phyloP scores from a whole-genome alignment of 768 basidiomycete genomes.

The Favolaschia claudopus region DNA sequence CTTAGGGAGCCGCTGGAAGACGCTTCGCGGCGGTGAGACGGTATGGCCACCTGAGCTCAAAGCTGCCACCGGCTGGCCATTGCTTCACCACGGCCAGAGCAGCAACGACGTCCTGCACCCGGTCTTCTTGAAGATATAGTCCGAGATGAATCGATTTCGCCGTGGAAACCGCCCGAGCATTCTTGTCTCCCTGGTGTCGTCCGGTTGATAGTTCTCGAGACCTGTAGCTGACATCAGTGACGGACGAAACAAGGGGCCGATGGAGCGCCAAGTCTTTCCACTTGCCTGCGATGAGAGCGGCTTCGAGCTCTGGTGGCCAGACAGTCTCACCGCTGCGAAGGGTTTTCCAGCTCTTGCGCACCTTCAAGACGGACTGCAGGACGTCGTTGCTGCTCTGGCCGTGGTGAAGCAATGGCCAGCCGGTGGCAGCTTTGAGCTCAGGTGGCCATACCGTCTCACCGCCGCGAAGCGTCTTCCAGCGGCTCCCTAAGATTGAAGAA shows the following conservation, averaged over 20 bases:
- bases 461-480: too few relatives aligned
- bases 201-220: constrained; percentile 74
- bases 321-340: constrained; percentile 74
- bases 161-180: constrained; percentile 79
- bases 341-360: constrained; percentile 79
- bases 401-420: too few relatives aligned
- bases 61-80: too few relatives aligned
- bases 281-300: constrained; percentile 76
- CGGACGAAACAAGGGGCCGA: constrained; percentile 1
- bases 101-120: constrained; percentile 76
- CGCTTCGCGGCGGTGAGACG: too few relatives aligned
- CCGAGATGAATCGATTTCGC: constrained; percentile 82
- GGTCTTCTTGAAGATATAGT: constrained; percentile 74
- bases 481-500: too few relatives aligned
- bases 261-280: too few relatives aligned
- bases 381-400: too few relatives aligned
- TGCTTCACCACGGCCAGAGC: too few relatives aligned
- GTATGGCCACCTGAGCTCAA: too few relatives aligned
- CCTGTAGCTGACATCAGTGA: constrained; percentile 48
- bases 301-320: constrained; percentile 84
- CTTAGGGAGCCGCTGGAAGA: too few relatives aligned
- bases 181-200: constrained; percentile 75
- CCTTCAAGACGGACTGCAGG: constrained; percentile 69
- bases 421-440: too few relatives aligned
- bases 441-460: too few relatives aligned